These are phyloP conservation scores for Ascochyta viciae-villosae DNA, from an alignment of 2,329 filamentous ascomycete genomes.

Conservation along the genomic window DNA sequence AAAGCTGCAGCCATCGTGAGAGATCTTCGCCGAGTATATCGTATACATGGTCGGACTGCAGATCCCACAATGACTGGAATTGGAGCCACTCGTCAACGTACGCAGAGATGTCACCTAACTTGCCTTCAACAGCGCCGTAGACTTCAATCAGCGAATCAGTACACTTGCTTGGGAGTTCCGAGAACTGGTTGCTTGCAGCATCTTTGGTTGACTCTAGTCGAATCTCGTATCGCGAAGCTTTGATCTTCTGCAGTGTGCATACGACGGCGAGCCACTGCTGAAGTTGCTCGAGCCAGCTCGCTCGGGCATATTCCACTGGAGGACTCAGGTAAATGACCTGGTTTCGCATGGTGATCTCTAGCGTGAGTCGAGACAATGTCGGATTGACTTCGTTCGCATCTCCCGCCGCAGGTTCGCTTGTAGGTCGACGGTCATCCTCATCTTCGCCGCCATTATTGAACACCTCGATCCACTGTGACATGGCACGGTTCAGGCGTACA, in stretches of 20 bases:
- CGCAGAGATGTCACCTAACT: conserved; percentile 76
- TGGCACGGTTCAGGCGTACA: conserved; percentile 81
- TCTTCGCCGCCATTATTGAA: conserved; percentile 65
- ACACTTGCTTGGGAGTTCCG: conserved; percentile 83
- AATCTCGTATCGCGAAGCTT: conserved; percentile 94
- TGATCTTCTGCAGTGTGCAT: conserved; percentile 91
- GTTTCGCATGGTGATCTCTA: conserved; percentile 97
- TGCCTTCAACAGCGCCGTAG: conserved; percentile 83
- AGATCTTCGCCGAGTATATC: conserved; percentile 90
- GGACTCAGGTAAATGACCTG: conserved; percentile 97
- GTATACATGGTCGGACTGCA: conserved; percentile 95
- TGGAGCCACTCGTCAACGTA: conserved; percentile 99
- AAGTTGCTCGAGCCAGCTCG: conserved; percentile 91
- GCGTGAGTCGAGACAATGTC: conserved; percentile 74
- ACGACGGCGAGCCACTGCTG: conserved; percentile 93
- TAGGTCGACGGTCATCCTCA: conserved; percentile 35
- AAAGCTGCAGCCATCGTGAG: conserved; percentile 88
- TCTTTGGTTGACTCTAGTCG: conserved; percentile 70
- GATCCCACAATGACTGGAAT: conserved; percentile 97
- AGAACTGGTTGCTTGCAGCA: conserved; percentile 72
- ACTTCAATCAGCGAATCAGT: conserved; percentile 79
- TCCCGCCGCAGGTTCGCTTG: conserved; percentile 51
- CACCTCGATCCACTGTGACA: conserved; percentile 84
- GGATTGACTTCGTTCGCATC: conserved; percentile 58
- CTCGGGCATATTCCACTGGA: conserved; percentile 87